phyloP scores from a whole-genome alignment of 768 basidiomycete genomes.

The Coprinopsis marcescibilis region DNA sequence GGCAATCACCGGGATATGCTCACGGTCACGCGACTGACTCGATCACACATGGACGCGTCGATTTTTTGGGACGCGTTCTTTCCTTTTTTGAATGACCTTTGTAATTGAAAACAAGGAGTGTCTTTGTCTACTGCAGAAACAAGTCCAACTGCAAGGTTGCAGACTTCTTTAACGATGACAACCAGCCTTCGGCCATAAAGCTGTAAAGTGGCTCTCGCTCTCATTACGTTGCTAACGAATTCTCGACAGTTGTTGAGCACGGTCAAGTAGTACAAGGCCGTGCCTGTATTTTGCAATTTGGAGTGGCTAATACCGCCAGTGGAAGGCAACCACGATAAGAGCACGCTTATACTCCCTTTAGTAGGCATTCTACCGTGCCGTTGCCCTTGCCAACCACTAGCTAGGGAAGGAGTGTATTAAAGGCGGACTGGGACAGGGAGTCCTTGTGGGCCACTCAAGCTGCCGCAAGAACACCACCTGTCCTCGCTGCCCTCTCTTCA shows the following conservation, averaged over 20 bases:
- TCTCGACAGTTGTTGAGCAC: neutral
- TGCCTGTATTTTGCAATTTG: neutral
- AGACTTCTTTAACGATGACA: neutral
- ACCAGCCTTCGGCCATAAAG: neutral
- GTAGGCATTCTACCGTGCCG: neutral
- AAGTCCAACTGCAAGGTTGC: neutral
- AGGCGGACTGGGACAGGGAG: no score
- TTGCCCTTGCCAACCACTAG: conserved; percentile 1
- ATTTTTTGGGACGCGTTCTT: neutral
- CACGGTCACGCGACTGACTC: neutral
- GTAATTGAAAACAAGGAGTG: neutral
- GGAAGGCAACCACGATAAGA: neutral
- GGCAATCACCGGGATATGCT: neutral
- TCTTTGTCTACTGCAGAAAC: neutral
- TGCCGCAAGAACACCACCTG: no score
- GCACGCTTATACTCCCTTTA: neutral
- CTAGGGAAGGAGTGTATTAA: no score
- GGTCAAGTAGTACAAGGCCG: neutral
- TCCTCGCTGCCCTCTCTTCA: no score
- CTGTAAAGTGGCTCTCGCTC: neutral
- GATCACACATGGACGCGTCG: neutral
- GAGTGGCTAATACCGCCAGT: neutral
- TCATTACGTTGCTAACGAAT: neutral
- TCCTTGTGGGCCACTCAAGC: no score
- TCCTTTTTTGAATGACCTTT: neutral